Conservation (phyloP, 179 eudicot species). For the Drosera spatulata region DNA sequence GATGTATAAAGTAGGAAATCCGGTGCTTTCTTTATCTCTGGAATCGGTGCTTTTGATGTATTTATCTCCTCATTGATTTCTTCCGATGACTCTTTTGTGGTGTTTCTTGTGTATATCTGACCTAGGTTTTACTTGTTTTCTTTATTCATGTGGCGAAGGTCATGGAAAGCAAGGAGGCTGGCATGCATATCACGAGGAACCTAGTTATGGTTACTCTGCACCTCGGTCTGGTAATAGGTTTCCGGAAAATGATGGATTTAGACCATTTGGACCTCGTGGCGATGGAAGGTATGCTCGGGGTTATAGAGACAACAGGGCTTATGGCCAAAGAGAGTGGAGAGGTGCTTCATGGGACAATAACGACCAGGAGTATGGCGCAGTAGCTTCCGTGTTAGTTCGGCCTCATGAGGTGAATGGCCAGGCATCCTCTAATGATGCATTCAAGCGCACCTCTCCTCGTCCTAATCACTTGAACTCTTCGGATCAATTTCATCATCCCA, state of each 20-base stretch:
- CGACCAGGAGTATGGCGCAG: slow-evolving; percentile 16
- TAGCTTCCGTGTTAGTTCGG: slow-evolving; percentile 34
- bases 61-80: background rate
- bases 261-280: slow-evolving; percentile 35
- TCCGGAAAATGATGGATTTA: slow-evolving; percentile 38
- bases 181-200: slow-evolving; percentile 51
- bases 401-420: slow-evolving; percentile 20
- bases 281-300: slow-evolving; percentile 54
- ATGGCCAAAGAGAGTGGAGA: slow-evolving; percentile 52
- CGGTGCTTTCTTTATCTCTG: too few relatives aligned
- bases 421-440: slow-evolving; percentile 33
- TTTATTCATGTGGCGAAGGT: slow-evolving; percentile 38
- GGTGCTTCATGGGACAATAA: slow-evolving; percentile 37
- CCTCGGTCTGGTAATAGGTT: slow-evolving; percentile 50
- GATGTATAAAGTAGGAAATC: too few relatives aligned
- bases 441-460: slow-evolving; percentile 33
- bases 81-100: background rate
- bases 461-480: slow-evolving; percentile 29
- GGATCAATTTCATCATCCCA: slow-evolving; percentile 31
- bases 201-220: slow-evolving; percentile 36
- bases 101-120: background rate
- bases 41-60: background rate
- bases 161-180: slow-evolving; percentile 77
- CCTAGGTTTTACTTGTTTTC: slow-evolving; percentile 8
- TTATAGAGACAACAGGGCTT: slow-evolving; percentile 44